Percentiles rank a stretch among this genome's conserved stretches.
These are phyloP conservation scores for Saturnispora silvae DNA, from an alignment of 805 yeast genomes.

Conservation along the genomic window DNA sequence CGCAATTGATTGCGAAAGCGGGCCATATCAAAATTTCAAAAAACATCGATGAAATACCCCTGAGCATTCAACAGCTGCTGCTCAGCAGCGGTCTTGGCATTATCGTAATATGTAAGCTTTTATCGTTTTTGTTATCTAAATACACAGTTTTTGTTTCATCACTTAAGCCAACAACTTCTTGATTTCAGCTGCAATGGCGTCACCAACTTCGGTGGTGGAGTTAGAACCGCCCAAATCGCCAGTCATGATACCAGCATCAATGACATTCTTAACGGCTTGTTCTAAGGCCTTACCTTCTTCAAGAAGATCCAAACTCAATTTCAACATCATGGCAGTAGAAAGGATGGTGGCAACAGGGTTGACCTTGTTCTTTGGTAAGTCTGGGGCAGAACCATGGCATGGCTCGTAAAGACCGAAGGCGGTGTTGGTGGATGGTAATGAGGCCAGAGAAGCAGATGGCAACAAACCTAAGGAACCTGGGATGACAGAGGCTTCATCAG, in stretches of 20 bases:
- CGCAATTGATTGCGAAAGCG: too few species aligned
- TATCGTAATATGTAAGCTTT: too few species aligned
- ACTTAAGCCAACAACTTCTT: slow-evolving; percentile 22
- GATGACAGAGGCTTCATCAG: slow-evolving; percentile 95
- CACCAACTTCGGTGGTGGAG: slow-evolving; percentile 86
- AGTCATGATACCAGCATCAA: slow-evolving; percentile 80
- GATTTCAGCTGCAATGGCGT: slow-evolving; percentile 75
- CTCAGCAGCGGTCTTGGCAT: too few species aligned
- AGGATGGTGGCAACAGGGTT: slow-evolving; percentile 93
- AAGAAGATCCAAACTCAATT: slow-evolving; percentile 72
- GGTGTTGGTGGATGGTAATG: slow-evolving; percentile 88
- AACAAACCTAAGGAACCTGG: slow-evolving; percentile 95
- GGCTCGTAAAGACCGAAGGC: slow-evolving; percentile 98
- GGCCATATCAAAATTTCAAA: too few species aligned
- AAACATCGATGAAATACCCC: too few species aligned
- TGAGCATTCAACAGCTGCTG: too few species aligned
- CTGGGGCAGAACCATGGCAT: slow-evolving; percentile 98
- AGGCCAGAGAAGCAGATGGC: slow-evolving; percentile 93
- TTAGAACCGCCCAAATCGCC: slow-evolving; percentile 84
- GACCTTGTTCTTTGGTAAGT: slow-evolving; percentile 74
- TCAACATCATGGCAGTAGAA: slow-evolving; percentile 96
- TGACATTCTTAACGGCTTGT: slow-evolving; percentile 71
- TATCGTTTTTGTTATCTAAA: too few species aligned
- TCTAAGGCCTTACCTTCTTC: slow-evolving; percentile 86
- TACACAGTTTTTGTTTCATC: too few species aligned